Percentiles rank a stretch among this genome's conserved stretches.
Conservation (phyloP, 768 basidiomycete genomes). For the Russula sp. region DNA sequence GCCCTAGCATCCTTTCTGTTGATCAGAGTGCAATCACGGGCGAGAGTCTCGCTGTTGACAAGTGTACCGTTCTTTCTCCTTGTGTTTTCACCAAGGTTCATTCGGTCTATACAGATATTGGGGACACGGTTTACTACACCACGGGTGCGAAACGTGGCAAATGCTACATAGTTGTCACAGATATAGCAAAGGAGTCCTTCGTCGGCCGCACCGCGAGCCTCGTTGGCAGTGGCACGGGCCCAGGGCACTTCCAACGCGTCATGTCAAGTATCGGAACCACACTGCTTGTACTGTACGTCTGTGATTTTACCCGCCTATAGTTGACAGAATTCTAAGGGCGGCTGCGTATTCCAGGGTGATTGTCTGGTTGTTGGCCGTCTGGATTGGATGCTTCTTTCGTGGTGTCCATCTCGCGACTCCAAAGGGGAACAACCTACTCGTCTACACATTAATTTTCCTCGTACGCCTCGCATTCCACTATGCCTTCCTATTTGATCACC, state of each 20-base stretch:
- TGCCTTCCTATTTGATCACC: not conserved
- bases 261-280: slow-evolving; percentile 39
- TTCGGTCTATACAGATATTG: slow-evolving; percentile 25
- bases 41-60: slow-evolving; percentile 43
- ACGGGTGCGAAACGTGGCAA: slow-evolving; percentile 35
- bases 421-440: slow-evolving; percentile 40
- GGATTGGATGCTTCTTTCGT: slow-evolving; percentile 43
- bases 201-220: slow-evolving; percentile 43
- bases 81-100: not conserved
- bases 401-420: slow-evolving; percentile 36
- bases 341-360: slow-evolving; percentile 30
- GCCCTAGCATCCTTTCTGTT: slow-evolving; percentile 37
- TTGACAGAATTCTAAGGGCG: not conserved
- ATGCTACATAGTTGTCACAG: slow-evolving; percentile 34
- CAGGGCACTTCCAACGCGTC: slow-evolving; percentile 43
- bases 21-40: slow-evolving; percentile 46
- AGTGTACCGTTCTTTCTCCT: slow-evolving; percentile 27
- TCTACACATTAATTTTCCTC: slow-evolving; percentile 39
- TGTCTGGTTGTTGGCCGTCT: slow-evolving; percentile 37
- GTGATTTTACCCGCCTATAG: not conserved
- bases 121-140: slow-evolving; percentile 40
- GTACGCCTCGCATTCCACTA: slow-evolving; percentile 19
- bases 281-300: slow-evolving; percentile 34
- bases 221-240: slow-evolving; percentile 36
- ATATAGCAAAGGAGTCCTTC: slow-evolving; percentile 37